These are phyloP conservation scores for Fraxinus angustifolia DNA, from an alignment of 305 asterid species.

Conservation along the genomic window DNA sequence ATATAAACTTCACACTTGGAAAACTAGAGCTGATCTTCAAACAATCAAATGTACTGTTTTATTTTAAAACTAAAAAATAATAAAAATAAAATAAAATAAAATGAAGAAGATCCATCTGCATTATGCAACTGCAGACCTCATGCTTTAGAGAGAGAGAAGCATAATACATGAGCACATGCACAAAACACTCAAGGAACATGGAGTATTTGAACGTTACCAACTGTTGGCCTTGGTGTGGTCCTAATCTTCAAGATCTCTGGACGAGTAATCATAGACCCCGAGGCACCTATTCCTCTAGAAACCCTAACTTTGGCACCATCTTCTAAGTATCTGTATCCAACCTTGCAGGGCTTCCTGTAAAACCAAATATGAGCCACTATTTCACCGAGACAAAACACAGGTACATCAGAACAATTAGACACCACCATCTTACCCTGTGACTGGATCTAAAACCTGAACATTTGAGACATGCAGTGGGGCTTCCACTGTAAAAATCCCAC, in stretches of 20 bases:
- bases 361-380: slow-evolving; percentile 27
- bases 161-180: not conserved
- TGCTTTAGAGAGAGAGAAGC: slow-evolving; percentile 7
- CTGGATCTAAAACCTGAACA: slow-evolving; percentile 84
- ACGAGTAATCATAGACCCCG: slow-evolving; percentile 78
- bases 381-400: not conserved
- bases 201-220: slow-evolving; percentile 46
- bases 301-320: slow-evolving; percentile 82
- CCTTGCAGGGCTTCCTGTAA: slow-evolving; percentile 76
- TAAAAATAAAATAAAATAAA: not conserved
- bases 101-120: not conserved
- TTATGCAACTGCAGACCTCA: not conserved
- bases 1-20: not conserved
- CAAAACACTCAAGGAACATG: not conserved
- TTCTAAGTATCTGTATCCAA: slow-evolving; percentile 71
- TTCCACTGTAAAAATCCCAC: slow-evolving; percentile 91
- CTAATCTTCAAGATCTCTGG: slow-evolving; percentile 83
- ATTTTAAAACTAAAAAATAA: not conserved
- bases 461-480: slow-evolving; percentile 93
- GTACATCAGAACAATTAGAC: not conserved
- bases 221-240: slow-evolving; percentile 75
- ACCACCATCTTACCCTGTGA: slow-evolving; percentile 58
- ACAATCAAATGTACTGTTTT: not conserved
- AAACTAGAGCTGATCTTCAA: not conserved
- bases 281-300: slow-evolving; percentile 81